Evolutionary conservation across 1,139 yeast species (phyloP).

Genomic region (Sporopachydermia cereana): DNA sequence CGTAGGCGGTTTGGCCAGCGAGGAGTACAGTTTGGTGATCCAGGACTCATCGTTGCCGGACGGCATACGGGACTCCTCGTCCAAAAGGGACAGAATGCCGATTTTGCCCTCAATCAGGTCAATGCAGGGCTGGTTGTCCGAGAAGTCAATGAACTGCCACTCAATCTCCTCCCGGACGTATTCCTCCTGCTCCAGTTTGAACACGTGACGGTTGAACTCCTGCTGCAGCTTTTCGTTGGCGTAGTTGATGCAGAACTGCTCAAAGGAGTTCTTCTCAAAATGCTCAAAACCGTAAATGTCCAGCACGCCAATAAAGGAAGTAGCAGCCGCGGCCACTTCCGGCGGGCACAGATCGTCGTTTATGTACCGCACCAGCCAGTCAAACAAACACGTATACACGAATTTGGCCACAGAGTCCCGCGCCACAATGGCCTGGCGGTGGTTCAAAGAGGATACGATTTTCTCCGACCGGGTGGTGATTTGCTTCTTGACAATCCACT

Average conservation of each 20-base stretch:
- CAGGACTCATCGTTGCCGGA: slow-evolving; percentile 90
- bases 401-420: slow-evolving; percentile 94
- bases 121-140: slow-evolving; percentile 97
- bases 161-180: slow-evolving; percentile 85
- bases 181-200: slow-evolving; percentile 93
- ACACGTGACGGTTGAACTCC: slow-evolving; percentile 94
- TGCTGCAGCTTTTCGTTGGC: slow-evolving; percentile 97
- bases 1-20: slow-evolving; percentile 70
- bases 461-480: slow-evolving; percentile 89
- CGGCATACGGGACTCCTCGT: slow-evolving; percentile 92
- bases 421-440: slow-evolving; percentile 80
- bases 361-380: slow-evolving; percentile 85
- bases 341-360: slow-evolving; percentile 75
- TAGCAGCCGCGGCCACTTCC: slow-evolving; percentile 43
- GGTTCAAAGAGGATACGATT: slow-evolving; percentile 72
- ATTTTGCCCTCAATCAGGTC: slow-evolving; percentile 80
- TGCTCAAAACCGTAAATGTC: slow-evolving; percentile 98
- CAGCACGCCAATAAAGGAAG: slow-evolving; percentile 85
- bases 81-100: slow-evolving; percentile 80
- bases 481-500: slow-evolving; percentile 92
- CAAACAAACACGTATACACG: slow-evolving; percentile 84
- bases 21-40: slow-evolving; percentile 82
- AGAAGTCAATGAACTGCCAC: slow-evolving; percentile 94
- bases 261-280: slow-evolving; percentile 87
- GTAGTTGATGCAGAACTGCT: slow-evolving; percentile 94